Base-by-base conservation (phyloP, 2,329 filamentous ascomycete genomes). In the Orbilia oligospora region DNA sequence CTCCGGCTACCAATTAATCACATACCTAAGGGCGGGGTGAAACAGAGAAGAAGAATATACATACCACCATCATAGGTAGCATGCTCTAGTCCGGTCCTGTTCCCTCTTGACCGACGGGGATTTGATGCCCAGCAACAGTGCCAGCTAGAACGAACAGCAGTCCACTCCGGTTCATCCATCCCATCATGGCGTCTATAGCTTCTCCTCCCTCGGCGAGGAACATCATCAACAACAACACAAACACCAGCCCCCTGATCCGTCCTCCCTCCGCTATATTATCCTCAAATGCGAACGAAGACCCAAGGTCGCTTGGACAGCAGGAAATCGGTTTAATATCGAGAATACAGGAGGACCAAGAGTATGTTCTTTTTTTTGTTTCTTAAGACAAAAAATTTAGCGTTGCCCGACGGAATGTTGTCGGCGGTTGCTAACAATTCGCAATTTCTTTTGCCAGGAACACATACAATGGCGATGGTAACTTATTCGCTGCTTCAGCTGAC, bases 321-420 rank as follows among this genome's bases (percentile, higher is more conserved):
- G 75, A 78, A 44, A 78, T 78, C 18, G 75, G 68, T 14, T 51
- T 78, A 12, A 78, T 78, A 36, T 78, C 75, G 0, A 65, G 75
- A 44, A 78, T 78, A 27, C 68, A 56, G 41, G 75, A 78, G 5
- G 73, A 78, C 18, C 53, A 78, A 18, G 72, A 77, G 72, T 77
- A 76, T 49, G 72, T 24, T 5, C 22, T 51, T 51, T 51, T 51
- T n/a, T 8, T 51, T 51, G 24, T 51, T n/a, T 8, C 16, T 12
- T 30, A 30, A 30, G 10, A 12, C 1, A 46, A 46, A 20, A 46
- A 18, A 36, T 55, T 33, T 18, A 14, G 9, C 33, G n/a, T 5
- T 41, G 14, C 16, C 16, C 48, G 20, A 51, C 58, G 61, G 63
- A 66, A 72, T 66, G 51, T 30, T 73, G 58, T 46, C 44, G 18